These are phyloP conservation scores for Taphrina pruni DNA, from an alignment of 1,139 yeast species.

Conservation along the genomic window DNA sequence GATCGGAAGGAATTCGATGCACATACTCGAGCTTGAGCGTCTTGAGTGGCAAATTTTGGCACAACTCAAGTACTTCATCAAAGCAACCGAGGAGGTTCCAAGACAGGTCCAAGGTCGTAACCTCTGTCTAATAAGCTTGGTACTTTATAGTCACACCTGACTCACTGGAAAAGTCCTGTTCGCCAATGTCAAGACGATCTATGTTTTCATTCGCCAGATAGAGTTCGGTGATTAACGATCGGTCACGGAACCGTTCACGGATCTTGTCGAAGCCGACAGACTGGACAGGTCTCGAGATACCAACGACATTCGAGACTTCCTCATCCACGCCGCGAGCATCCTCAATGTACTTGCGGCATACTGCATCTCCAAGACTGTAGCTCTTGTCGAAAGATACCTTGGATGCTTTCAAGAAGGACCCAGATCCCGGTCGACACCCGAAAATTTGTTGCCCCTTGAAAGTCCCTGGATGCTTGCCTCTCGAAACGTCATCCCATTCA, in stretches of 20 bases:
- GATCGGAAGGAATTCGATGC: not conserved
- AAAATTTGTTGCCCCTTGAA: conserved; percentile 59
- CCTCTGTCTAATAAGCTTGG: not conserved
- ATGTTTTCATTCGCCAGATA: conserved; percentile 2
- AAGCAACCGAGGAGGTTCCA: conserved; percentile 24
- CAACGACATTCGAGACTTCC: conserved; percentile 8
- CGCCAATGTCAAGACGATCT: conserved; percentile 8
- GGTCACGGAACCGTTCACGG: conserved; percentile 15
- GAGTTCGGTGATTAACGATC: conserved; percentile 6
- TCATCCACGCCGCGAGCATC: conserved; percentile 1
- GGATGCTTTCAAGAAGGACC: conserved; percentile 29
- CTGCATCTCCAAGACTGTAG: conserved; percentile 2
- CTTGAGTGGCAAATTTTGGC: conserved; percentile 3
- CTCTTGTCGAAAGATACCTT: conserved; percentile 21
- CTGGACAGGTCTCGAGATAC: conserved; percentile 21
- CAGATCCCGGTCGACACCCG: conserved; percentile 46
- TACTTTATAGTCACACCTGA: not conserved
- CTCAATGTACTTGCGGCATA: conserved; percentile 22
- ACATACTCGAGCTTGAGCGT: conserved; percentile 32
- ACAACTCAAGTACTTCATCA: not conserved
- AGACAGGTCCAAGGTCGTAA: conserved; percentile 21
- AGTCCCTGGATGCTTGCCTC: conserved; percentile 67
- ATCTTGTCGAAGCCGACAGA: conserved; percentile 28
- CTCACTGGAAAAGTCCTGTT: conserved; percentile 3
- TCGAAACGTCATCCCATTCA: conserved; percentile 76